phyloP scores from a whole-genome alignment of 371 early-diverging fungal species.

The Mucor piriformis region DNA sequence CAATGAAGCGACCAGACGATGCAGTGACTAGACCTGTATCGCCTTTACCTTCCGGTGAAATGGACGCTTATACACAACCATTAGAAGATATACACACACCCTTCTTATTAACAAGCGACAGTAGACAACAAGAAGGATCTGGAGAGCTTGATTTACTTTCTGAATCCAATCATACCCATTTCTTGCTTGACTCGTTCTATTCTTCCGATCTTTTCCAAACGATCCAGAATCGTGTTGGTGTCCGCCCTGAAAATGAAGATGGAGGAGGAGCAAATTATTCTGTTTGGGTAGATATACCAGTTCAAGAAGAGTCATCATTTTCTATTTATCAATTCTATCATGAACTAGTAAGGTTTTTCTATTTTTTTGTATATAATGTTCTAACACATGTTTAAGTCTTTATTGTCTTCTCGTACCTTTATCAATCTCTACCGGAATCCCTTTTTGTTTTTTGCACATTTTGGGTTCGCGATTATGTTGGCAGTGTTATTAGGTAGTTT shows the following conservation, averaged over 20 bases:
- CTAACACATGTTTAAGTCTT: constrained; percentile 13
- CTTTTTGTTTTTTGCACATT: constrained; percentile 48
- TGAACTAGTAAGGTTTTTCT: constrained; percentile 51
- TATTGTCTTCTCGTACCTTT: constrained; percentile 50
- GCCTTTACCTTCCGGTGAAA: constrained; percentile 5
- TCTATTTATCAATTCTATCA: constrained; percentile 46
- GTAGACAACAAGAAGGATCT: constrained; percentile 2
- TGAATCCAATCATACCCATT: constrained; percentile 44
- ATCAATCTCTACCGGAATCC: constrained; percentile 53
- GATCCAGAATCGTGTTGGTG: constrained; percentile 27
- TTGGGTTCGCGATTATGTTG: no score
- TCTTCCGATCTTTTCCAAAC: constrained; percentile 23
- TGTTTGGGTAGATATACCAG: constrained; percentile 31
- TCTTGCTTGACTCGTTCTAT: constrained; percentile 38
- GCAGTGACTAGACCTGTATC: constrained; percentile 5
- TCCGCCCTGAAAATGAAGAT: constrained; percentile 1
- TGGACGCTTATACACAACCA: neutral
- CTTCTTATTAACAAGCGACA: neutral
- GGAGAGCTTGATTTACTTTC: constrained; percentile 36
- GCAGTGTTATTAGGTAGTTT: constrained; percentile 78
- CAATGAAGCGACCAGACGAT: constrained; percentile 44
- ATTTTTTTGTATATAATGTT: no score
- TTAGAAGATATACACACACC: constrained; percentile 18
- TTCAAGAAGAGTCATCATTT: constrained; percentile 80
- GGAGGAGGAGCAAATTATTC: constrained; percentile 10